Base-by-base conservation (phyloP, 495 filamentous ascomycete genomes). In the Tuber indicum region DNA sequence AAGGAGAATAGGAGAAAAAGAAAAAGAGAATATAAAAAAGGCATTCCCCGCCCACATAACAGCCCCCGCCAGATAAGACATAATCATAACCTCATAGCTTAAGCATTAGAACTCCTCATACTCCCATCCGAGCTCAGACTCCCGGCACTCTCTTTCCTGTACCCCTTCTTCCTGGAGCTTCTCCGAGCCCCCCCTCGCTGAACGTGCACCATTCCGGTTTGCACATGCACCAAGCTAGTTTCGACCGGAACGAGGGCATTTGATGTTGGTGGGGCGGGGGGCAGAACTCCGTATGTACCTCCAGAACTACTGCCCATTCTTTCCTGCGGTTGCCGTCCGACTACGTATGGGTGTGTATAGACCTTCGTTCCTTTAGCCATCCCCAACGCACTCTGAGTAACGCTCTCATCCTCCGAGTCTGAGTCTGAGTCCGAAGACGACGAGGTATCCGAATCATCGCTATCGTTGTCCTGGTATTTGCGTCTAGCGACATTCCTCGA, bases 291-390 rank as follows among this genome's bases (percentile, higher is more conserved):
- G 36, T 72, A 82, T 32, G 80, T 82, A 2, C 81, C 81, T 14
- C 80, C 81, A 23, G 80, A 81, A 52, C 81, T 81, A 62, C 77
- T 77, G 23, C 81, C 81, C 72, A 75, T 79, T n/a, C 81, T 75
- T 49, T 82, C 81, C 17, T 82, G 77, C 0, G 81, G 74, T 36
- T 66, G 74, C 19, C 80, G 75, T 69, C 75, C 75, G 69, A 75
- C 66, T 36, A 80, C 73, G 2, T 75, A 47, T 21, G 81, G 76
- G 71, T 83, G 82, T 0, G 77, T 62, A 46, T 83, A 83, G 42
- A 79, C 77, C 45, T 83, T 83, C 19, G 78, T 79, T 12, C 82
- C 82, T 42, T 83, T 81, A 23, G 82, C 82, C 81, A 83, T 82
- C 26, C 81, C 81, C n/a, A 83, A 69, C 69, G 81, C 76, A 46